Percentiles rank a stretch among this genome's conserved stretches.
Conservation (phyloP, 768 basidiomycete species). For the Lactarius hatsudake region DNA sequence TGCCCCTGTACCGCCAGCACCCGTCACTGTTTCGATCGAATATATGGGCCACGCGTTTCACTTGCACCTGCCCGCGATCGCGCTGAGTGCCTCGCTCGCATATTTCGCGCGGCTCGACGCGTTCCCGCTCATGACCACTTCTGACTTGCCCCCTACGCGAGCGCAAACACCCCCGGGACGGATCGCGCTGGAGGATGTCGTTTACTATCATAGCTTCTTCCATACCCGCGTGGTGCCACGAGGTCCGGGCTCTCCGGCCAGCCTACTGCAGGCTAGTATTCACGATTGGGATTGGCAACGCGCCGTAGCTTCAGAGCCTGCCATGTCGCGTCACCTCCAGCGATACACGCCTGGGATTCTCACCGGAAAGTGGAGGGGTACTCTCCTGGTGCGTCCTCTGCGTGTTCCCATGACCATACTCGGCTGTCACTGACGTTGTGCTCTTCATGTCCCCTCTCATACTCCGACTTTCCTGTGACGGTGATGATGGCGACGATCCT, state of each 20-base stretch:
- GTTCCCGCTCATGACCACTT: not conserved
- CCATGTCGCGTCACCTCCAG: not conserved
- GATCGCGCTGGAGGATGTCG: conserved; percentile 16
- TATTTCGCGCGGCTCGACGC: conserved; percentile 23
- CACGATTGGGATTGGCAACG: conserved; percentile 20
- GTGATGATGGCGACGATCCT: not conserved
- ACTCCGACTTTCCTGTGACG: not conserved
- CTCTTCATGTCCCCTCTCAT: not conserved
- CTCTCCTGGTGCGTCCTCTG: conserved; percentile 16
- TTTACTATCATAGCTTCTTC: conserved; percentile 15
- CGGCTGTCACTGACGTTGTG: not conserved
- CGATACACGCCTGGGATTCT: conserved; percentile 17
- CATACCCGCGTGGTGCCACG: conserved; percentile 11
- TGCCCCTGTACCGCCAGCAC: conserved; percentile 3
- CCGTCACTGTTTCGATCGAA: conserved; percentile 9
- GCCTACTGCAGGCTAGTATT: not conserved
- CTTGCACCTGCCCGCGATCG: conserved; percentile 21
- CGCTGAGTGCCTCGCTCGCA: conserved; percentile 20
- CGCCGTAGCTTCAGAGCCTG: conserved; percentile 12
- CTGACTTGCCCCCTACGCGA: not conserved
- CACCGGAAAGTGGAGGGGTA: conserved; percentile 21
- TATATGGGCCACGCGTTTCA: conserved; percentile 12
- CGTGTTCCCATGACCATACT: not conserved
- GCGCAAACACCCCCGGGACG: not conserved
- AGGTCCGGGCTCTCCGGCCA: conserved; percentile 3